phyloP scores from a whole-genome alignment of 768 basidiomycete genomes.

The Naganishia friedmannii region DNA sequence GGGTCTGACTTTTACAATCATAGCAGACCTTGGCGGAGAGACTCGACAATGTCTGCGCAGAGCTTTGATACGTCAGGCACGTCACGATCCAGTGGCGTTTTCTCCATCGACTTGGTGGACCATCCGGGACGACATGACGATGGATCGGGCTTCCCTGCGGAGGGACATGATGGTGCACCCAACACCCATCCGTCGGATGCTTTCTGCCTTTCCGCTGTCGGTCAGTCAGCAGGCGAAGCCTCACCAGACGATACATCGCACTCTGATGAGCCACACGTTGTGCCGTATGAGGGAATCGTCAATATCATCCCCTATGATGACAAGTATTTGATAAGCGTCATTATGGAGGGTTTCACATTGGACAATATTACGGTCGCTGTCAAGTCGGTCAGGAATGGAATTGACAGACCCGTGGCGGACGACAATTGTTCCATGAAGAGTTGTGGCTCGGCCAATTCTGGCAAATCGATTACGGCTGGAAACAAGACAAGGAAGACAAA shows the following conservation, averaged over 20 bases:
- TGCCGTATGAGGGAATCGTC: slow-evolving; percentile 28
- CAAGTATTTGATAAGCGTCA: slow-evolving; percentile 29
- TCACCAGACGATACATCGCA: not conserved
- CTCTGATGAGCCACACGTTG: not conserved
- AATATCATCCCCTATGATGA: slow-evolving; percentile 24
- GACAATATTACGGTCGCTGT: slow-evolving; percentile 33
- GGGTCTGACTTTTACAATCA: not conserved
- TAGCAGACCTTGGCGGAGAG: not conserved
- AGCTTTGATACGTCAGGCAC: not conserved
- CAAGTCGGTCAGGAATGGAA: slow-evolving; percentile 24
- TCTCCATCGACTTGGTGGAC: not conserved
- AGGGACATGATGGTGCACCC: not conserved
- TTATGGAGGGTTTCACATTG: slow-evolving; percentile 31
- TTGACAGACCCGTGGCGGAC: not conserved
- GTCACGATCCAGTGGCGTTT: not conserved
- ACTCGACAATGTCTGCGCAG: not conserved
- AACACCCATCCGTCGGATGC: not conserved
- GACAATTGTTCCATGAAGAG: not conserved
- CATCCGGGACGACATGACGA: not conserved
- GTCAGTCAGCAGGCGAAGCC: not conserved
- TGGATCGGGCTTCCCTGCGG: not conserved
- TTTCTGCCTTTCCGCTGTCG: not conserved
- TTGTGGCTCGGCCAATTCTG: not conserved
- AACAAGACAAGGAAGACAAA: slow-evolving; percentile 2
- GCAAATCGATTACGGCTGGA: not conserved